Evolutionary conservation across 352 stramenopile species (phyloP).

Genomic region (Pythium insidiosum): DNA sequence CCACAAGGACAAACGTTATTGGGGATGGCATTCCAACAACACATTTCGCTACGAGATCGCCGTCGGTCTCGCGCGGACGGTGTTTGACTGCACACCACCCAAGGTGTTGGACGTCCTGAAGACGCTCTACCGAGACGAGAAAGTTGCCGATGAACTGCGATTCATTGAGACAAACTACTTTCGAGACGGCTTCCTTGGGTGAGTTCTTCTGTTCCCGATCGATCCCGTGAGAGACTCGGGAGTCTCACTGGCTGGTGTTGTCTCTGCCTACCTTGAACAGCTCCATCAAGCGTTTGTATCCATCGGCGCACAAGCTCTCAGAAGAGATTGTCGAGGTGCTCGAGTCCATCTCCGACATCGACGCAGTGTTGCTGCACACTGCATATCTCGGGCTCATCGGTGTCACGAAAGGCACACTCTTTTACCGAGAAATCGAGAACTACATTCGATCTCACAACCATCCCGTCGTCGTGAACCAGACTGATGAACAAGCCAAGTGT

Average conservation of each 20-base stretch:
- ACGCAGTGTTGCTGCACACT: conserved; percentile 47
- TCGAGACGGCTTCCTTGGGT: conserved; percentile 44
- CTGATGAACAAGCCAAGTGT: conserved; percentile 27
- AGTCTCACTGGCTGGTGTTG: background rate
- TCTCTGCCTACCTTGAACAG: conserved; percentile 1
- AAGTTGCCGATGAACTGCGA: conserved; percentile 37
- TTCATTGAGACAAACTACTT: conserved; percentile 73
- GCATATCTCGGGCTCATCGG: conserved; percentile 55
- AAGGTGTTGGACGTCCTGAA: conserved; percentile 54
- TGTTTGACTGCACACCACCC: conserved; percentile 57
- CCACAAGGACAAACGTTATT: conserved; percentile 11
- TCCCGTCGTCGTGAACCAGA: conserved; percentile 9
- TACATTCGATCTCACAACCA: conserved; percentile 37
- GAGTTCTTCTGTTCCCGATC: background rate
- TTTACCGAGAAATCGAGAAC: conserved; percentile 50
- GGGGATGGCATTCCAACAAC: conserved; percentile 21
- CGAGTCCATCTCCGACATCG: conserved; percentile 67
- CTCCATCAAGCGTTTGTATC: conserved; percentile 58
- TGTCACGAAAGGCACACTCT: conserved; percentile 33
- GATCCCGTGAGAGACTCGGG: background rate
- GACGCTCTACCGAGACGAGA: conserved; percentile 34
- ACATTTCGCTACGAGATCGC: conserved; percentile 65
- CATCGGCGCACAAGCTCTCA: conserved; percentile 42
- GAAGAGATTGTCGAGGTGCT: conserved; percentile 63
- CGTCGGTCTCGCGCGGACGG: conserved; percentile 35